These are phyloP conservation scores for Croton setiger DNA, from an alignment of 441 rosid genomes.

Conservation along the genomic window DNA sequence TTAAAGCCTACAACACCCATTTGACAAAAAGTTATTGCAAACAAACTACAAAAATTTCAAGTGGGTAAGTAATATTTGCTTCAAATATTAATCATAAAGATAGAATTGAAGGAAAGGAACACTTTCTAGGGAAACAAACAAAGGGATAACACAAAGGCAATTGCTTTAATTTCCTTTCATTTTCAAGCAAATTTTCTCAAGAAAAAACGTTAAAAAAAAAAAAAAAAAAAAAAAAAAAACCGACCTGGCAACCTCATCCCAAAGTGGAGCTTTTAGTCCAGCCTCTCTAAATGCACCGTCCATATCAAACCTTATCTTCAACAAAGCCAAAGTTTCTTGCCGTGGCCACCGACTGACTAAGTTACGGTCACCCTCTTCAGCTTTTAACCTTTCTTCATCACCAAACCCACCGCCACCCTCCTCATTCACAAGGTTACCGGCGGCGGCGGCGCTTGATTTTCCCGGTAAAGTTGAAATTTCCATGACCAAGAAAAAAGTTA, in stretches of 20 bases:
- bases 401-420: slow-evolving; percentile 11
- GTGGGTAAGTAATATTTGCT: background rate
- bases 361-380: slow-evolving; percentile 34
- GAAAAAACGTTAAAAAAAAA: too few species aligned
- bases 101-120: background rate
- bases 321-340: slow-evolving; percentile 57
- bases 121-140: slow-evolving; percentile 17
- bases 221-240: slow-evolving; percentile 8
- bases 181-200: slow-evolving; percentile 14
- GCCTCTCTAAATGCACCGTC: slow-evolving; percentile 48
- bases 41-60: slow-evolving; percentile 5
- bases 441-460: slow-evolving; percentile 23
- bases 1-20: slow-evolving; percentile 7
- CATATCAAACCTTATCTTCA: slow-evolving; percentile 60
- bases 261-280: slow-evolving; percentile 48
- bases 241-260: slow-evolving; percentile 65
- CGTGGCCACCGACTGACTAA: slow-evolving; percentile 53
- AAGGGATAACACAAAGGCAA: background rate
- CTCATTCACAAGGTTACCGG: slow-evolving; percentile 21
- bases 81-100: background rate
- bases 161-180: background rate
- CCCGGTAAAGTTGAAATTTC: slow-evolving; percentile 38
- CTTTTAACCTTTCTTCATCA: slow-evolving; percentile 25
- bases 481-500: slow-evolving; percentile 31
- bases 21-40: slow-evolving; percentile 7